Evolutionary conservation across 495 filamentous ascomycete genomes (phyloP), one percentile per base, ranked within the genome.

Genomic region (Aspergillus homomorphus): DNA sequence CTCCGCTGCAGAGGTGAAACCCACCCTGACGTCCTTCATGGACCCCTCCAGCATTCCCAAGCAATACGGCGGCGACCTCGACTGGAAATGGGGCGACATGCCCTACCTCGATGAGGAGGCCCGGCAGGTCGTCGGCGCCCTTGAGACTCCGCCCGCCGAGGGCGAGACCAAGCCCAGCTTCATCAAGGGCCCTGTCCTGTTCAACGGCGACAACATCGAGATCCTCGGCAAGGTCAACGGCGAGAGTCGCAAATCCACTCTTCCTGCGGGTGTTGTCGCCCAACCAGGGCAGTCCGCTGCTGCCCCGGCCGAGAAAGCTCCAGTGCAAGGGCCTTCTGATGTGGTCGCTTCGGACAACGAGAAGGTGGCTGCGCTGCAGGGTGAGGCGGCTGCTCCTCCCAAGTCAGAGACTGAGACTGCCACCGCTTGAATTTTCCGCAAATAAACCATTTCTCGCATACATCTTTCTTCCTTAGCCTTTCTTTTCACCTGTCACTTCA

Each of bases 1-100:
- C 57, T 79, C 79, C 51, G 73, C 83, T 21, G 64, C 80, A 30
- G 86, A 94, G 69, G 84, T 94, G 53, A 77, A 85, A 52, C 76
- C 86, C 6, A 92, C 89, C 4, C 80, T 96, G 14, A 82, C 83
- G 56, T 74, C 81, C 24, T 96, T 92, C 75, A 91, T 96, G 74
- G 87, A 94, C n/a, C 73, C 82, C 0, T 76, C 80, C 52, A 87
- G 90, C 66, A 89, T 96, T 48, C 91, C 91, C 14, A 89, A 88
- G 72, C 82, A 84, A 64, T 96, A 93, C 64, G 91, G 91, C 51
- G 91, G 91, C 26, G 80, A 89, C 50, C 80, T 96, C 4, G 87
- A 94, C 38, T 96, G 88, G 76, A 67, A 86, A 59, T 95, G 85
- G 72, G 88, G 88, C 51, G 83, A 88, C 55, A 74, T 83, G 72